Percentiles rank a stretch among this genome's conserved stretches.
phyloP scores from a whole-genome alignment of 2,329 filamentous ascomycete genomes.

The Pyricularia sp. region DNA sequence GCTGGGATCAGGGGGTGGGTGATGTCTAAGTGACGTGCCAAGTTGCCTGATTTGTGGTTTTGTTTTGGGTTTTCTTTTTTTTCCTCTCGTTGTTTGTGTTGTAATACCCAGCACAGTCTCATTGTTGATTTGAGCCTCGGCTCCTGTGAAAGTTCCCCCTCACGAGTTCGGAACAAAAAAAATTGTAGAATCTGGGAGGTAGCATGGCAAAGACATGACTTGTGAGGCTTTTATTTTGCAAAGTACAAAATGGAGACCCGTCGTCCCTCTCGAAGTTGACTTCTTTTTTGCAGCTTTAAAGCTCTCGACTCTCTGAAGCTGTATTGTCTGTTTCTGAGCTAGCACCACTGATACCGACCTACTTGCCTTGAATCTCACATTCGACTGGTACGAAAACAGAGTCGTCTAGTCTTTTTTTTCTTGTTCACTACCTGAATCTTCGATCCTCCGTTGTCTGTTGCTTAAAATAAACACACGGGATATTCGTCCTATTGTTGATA shows the following conservation, averaged over 20 bases:
- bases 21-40: background rate
- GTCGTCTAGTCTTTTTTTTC: background rate
- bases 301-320: no score
- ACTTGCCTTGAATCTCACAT: background rate
- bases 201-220: background rate
- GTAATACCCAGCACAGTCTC: background rate
- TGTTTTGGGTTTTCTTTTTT: background rate
- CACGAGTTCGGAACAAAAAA: background rate
- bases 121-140: background rate
- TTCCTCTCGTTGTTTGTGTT: background rate
- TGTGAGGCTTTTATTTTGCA: background rate
- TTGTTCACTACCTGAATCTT: background rate
- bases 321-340: no score
- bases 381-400: background rate
- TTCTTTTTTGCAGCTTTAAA: no score
- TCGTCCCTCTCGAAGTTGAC: background rate
- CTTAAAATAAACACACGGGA: background rate
- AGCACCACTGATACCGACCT: background rate
- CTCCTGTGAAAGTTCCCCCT: background rate
- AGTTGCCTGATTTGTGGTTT: no score
- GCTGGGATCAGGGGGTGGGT: background rate
- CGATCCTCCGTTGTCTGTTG: background rate
- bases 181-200: background rate
- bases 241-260: background rate
- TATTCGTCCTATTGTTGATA: background rate